Base-by-base conservation (phyloP, 1,284 basidiomycete species). In the Moniliella sp. region DNA sequence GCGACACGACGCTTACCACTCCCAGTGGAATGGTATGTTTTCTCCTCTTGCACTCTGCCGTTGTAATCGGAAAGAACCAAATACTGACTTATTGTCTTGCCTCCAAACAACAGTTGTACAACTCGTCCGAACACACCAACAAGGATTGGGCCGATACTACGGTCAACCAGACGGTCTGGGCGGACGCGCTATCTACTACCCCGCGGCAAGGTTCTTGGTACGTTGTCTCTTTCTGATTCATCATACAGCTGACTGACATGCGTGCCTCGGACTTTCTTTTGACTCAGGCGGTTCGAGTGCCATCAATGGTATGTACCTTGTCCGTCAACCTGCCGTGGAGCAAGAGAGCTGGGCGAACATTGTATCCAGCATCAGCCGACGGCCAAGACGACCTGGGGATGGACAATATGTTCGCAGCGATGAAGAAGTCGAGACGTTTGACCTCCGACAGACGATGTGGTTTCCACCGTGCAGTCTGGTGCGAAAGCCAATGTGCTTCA, bases 251-350 rank as follows among this genome's bases (percentile, higher is more conserved):
- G 45, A 61, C 25, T 21, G 18, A 21, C 11, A 21, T 31, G 9
- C 17, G 18, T n/a, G 21, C 17, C 21, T 7, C n/a, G n/a, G n/a
- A n/a, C n/a, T n/a, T n/a, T n/a, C n/a, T n/a, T n/a, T n/a, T n/a
- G n/a, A n/a, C n/a, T n/a, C n/a, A n/a, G 67, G 67, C 4, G 67
- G 67, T 0, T 61, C 59, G 0, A 63, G 63, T 4, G 59, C 61
- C 9, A 64, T 69, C 36, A 70, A 69, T 39, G 56, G 46, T 27
- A 31, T 50, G 27, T 50, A 50, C 40, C 48, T 50, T 14, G 48
- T 50, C 11, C 40, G 43, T 4, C 48, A 18, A 50, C 64, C 51
- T 33, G 64, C 29, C 30, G 31, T 30, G 23, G 46, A 50, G 21
- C 40, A 44, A 18, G 39, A 50, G 23, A 35, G 40, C 10, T 50